Conservation (phyloP, 768 basidiomycete species). For the Paxillus involutus region DNA sequence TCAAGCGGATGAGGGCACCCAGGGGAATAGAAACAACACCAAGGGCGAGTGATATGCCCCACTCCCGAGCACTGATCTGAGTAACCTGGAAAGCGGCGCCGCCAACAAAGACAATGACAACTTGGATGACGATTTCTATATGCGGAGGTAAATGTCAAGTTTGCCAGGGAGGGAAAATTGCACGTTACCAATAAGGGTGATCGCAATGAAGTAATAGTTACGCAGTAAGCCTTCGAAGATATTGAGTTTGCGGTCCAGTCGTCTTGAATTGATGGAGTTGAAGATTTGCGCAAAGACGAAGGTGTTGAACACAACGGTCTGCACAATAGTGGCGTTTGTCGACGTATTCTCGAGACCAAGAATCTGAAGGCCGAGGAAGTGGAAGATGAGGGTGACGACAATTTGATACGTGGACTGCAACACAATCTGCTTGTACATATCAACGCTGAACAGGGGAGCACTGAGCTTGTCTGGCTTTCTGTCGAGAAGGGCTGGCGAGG, state of each 20-base stretch:
- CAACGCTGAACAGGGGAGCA: slow-evolving; percentile 83
- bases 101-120: slow-evolving; percentile 89
- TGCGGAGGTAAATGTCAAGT: slow-evolving; percentile 6
- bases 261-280: slow-evolving; percentile 90
- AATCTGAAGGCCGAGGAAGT: slow-evolving; percentile 78
- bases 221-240: slow-evolving; percentile 79
- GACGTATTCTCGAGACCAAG: slow-evolving; percentile 50
- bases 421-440: slow-evolving; percentile 97
- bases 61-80: slow-evolving; percentile 75
- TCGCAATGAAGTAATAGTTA: slow-evolving; percentile 83
- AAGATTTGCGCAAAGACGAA: slow-evolving; percentile 98
- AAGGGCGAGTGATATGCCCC: slow-evolving; percentile 90
- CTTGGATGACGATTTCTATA: slow-evolving; percentile 82
- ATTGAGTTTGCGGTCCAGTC: slow-evolving; percentile 84
- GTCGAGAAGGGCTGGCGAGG: slow-evolving; percentile 74
- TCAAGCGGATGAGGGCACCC: slow-evolving; percentile 73
- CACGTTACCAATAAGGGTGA: slow-evolving; percentile 79
- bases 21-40: slow-evolving; percentile 87
- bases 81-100: slow-evolving; percentile 91
- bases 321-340: slow-evolving; percentile 47
- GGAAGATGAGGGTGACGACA: slow-evolving; percentile 79
- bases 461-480: slow-evolving; percentile 90
- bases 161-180: neutral
- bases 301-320: slow-evolving; percentile 94
- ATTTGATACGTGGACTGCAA: slow-evolving; percentile 90